Evolutionary conservation across 164 flowering plant species (phyloP).

Genomic region (Echeveria elegans): DNA sequence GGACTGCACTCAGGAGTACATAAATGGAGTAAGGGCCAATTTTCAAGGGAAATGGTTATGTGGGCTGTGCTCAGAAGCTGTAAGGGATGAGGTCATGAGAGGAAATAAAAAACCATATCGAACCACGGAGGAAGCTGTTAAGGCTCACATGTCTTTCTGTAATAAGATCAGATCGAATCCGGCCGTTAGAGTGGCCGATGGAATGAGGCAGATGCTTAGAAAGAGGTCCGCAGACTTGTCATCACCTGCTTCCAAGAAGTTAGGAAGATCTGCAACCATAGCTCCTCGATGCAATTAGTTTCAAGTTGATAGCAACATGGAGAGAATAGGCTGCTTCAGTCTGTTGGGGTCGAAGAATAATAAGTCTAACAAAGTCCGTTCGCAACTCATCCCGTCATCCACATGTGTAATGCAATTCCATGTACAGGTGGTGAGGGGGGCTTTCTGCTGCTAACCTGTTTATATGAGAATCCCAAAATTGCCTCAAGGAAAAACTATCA

Average conservation of each 20-base stretch:
- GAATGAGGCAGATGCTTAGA: conserved; percentile 73
- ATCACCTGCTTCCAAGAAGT: conserved; percentile 38
- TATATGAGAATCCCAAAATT: neutral
- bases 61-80: conserved; percentile 90
- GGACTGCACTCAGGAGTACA: conserved; percentile 90
- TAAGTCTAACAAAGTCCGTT: neutral
- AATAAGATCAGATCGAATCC: conserved; percentile 57
- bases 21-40: conserved; percentile 51
- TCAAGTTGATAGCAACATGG: neutral
- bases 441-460: neutral
- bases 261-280: conserved; percentile 40
- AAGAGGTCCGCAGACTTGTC: conserved; percentile 49
- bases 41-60: conserved; percentile 91
- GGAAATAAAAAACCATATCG: conserved; percentile 19
- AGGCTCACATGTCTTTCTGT: conserved; percentile 67
- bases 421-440: conserved; percentile 4
- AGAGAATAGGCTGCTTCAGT: neutral
- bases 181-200: conserved; percentile 62
- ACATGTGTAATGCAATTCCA: neutral
- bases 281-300: conserved; percentile 5
- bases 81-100: conserved; percentile 58
- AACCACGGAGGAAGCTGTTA: conserved; percentile 58
- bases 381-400: too few relatives aligned
- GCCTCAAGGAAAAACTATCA: neutral
- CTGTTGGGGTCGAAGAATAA: neutral